Evolutionary conservation across 2,329 filamentous ascomycete genomes (phyloP).

Genomic region (Sclerotinia subarctica): DNA sequence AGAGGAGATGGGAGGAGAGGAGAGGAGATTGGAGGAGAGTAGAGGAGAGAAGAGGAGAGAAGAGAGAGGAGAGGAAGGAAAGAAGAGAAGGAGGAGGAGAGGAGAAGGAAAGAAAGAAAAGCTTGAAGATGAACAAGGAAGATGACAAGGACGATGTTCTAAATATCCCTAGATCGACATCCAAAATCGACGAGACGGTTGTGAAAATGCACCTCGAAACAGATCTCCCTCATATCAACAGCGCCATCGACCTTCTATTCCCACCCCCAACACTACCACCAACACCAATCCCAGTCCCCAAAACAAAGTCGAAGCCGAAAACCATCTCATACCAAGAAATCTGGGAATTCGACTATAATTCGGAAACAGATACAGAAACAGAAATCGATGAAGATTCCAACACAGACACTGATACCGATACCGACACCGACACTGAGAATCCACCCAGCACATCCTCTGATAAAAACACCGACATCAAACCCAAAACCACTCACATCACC

Average conservation of each 20-base stretch:
- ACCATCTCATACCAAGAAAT: not conserved
- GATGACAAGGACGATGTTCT: too few relatives aligned
- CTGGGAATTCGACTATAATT: slow-evolving; percentile 3
- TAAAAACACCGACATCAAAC: too few relatives aligned
- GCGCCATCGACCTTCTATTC: not conserved
- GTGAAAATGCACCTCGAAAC: not conserved
- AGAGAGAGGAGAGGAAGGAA: too few relatives aligned
- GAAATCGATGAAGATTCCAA: not conserved
- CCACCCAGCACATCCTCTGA: too few relatives aligned
- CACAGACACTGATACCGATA: not conserved
- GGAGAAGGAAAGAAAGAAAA: not conserved
- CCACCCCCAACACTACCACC: not conserved
- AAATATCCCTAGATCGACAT: not conserved
- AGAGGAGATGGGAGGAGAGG: too few relatives aligned
- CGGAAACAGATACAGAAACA: not conserved
- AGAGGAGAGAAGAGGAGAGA: too few relatives aligned
- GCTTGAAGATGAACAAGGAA: too few relatives aligned
- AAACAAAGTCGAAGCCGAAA: not conserved
- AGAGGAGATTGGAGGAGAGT: too few relatives aligned
- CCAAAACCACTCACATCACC: too few relatives aligned
- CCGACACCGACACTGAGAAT: not conserved
- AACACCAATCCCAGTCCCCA: too few relatives aligned
- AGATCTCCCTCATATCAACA: not conserved
- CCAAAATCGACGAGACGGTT: too few relatives aligned
- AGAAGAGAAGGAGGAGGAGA: not conserved